Conservation (phyloP, 1,284 basidiomycete species). For the Pisolithus thermaeus region DNA sequence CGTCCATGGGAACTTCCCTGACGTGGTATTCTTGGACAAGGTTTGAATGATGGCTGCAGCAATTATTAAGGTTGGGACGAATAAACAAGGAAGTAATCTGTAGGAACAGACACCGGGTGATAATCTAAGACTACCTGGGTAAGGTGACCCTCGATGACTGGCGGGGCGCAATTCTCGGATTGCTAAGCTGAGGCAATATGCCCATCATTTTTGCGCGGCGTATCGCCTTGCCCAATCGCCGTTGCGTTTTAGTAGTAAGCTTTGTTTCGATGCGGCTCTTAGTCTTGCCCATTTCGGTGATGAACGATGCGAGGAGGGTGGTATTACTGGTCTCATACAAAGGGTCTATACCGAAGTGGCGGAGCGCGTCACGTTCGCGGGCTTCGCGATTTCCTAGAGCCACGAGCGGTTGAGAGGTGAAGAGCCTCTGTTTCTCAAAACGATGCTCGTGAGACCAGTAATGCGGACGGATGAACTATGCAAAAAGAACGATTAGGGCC, state of each 20-base stretch:
- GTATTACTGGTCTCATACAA: conserved; percentile 67
- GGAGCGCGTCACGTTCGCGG: conserved; percentile 58
- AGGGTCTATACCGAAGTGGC: conserved; percentile 63
- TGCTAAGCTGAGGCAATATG: conserved; percentile 67
- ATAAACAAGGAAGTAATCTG: neutral
- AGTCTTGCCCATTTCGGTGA: conserved; percentile 87
- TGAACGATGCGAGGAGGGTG: conserved; percentile 58
- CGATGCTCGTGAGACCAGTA: conserved; percentile 41
- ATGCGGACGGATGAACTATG: conserved; percentile 41
- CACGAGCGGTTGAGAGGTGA: conserved; percentile 28
- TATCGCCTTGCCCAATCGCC: conserved; percentile 82
- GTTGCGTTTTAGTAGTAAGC: conserved; percentile 79
- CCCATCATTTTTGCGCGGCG: conserved; percentile 93
- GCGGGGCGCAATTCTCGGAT: conserved; percentile 24
- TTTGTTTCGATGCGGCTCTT: conserved; percentile 62
- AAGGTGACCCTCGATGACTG: conserved; percentile 4
- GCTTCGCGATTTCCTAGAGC: conserved; percentile 51
- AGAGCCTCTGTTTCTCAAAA: conserved; percentile 20
- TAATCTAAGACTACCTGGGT: neutral
- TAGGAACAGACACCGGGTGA: neutral
- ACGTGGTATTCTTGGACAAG: neutral
- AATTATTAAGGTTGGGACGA: neutral
- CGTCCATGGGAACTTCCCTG: neutral
- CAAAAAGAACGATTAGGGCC: neutral
- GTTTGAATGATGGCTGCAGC: neutral